Evolutionary conservation across 306 rosid species (phyloP).

Genomic region (Trifolium fragiferum): DNA sequence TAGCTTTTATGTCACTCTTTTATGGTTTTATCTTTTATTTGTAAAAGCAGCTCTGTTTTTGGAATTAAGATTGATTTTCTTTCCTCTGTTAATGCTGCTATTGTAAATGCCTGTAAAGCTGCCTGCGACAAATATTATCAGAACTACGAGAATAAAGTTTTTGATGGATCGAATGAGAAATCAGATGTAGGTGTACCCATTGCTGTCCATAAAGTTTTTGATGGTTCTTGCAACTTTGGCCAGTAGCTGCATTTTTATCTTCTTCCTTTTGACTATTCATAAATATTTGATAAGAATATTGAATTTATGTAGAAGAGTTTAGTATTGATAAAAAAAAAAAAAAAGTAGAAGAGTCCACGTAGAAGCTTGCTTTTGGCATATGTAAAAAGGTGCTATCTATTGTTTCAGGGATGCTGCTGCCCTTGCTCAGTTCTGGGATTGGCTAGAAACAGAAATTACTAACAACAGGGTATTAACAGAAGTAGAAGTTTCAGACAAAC

Average conservation of each 20-base stretch:
- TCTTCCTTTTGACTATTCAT: constrained; percentile 20
- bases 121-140: constrained; percentile 66
- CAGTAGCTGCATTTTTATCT: constrained; percentile 3
- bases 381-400: constrained; percentile 41
- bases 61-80: constrained; percentile 36
- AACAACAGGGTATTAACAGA: constrained; percentile 66
- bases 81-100: constrained; percentile 88
- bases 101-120: constrained; percentile 72
- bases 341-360: neutral
- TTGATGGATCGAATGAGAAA: constrained; percentile 53
- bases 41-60: constrained; percentile 25
- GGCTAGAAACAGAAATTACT: constrained; percentile 81
- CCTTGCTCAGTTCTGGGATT: constrained; percentile 89
- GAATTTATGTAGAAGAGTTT: neutral
- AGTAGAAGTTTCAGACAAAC: constrained; percentile 83
- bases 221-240: constrained; percentile 32
- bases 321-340: neutral
- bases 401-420: constrained; percentile 93
- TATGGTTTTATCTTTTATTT: constrained; percentile 2
- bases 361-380: constrained; percentile 17
- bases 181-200: constrained; percentile 49
- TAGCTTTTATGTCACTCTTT: too few relatives aligned
- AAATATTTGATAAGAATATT: constrained; percentile 15
- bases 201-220: constrained; percentile 57
- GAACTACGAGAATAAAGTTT: constrained; percentile 50